These are phyloP conservation scores for Botrytis deweyae DNA, from an alignment of 2,329 filamentous ascomycete species.

Conservation along the genomic window DNA sequence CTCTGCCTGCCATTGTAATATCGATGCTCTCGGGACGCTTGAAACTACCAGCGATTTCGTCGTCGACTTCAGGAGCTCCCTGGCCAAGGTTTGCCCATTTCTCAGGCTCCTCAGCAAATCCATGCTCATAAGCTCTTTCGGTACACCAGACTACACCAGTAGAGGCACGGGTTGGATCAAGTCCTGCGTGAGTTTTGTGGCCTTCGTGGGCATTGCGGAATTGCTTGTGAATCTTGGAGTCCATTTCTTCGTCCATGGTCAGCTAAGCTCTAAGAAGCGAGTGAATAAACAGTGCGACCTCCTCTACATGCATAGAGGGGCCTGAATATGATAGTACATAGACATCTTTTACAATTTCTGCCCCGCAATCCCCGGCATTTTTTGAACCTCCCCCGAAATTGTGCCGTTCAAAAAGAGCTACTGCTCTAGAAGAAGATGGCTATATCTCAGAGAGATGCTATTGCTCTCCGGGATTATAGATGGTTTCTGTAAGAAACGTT, in stretches of 20 bases:
- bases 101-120: slow-evolving; percentile 78
- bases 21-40: slow-evolving; percentile 76
- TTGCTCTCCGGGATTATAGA: not conserved
- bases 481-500: not conserved
- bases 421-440: not conserved
- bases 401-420: not conserved
- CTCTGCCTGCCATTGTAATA: slow-evolving; percentile 73
- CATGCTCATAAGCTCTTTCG: slow-evolving; percentile 83
- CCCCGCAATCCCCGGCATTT: slow-evolving; percentile 4
- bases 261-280: not conserved
- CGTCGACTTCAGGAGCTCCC: slow-evolving; percentile 90
- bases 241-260: slow-evolving; percentile 59
- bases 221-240: slow-evolving; percentile 81
- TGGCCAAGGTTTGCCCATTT: slow-evolving; percentile 92
- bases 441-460: not conserved
- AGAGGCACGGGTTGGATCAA: slow-evolving; percentile 82
- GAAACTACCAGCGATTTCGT: slow-evolving; percentile 89
- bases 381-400: not conserved
- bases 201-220: slow-evolving; percentile 90
- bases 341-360: not conserved
- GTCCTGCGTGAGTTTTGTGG: slow-evolving; percentile 84
- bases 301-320: not conserved
- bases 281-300: not conserved
- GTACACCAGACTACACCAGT: slow-evolving; percentile 95
- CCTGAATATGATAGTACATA: not conserved